Percentiles rank a stretch among this genome's conserved stretches.
phyloP scores from a whole-genome alignment of 2,329 filamentous ascomycete species.

The Fusarium newnesense region DNA sequence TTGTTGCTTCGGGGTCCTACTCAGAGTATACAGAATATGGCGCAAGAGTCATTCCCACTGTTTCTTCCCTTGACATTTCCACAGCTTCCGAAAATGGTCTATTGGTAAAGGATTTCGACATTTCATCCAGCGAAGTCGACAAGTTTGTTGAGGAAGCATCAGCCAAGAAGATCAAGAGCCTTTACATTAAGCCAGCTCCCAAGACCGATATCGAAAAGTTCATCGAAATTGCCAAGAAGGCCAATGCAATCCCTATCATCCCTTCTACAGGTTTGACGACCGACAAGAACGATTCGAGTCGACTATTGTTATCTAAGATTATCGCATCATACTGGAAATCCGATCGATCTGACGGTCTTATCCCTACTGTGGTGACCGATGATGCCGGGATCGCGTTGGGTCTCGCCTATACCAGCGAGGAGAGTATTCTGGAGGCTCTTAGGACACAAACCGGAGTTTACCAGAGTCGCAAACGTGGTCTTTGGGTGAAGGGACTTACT shows the following conservation, averaged over 20 bases:
- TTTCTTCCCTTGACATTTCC: slow-evolving; percentile 58
- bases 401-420: slow-evolving; percentile 91
- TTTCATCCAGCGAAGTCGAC: slow-evolving; percentile 52
- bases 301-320: slow-evolving; percentile 71
- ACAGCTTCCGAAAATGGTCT: slow-evolving; percentile 61
- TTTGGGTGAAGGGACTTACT: slow-evolving; percentile 97
- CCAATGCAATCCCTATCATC: slow-evolving; percentile 76
- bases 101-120: slow-evolving; percentile 64
- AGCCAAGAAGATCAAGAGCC: slow-evolving; percentile 56
- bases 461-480: slow-evolving; percentile 91
- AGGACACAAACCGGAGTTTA: slow-evolving; percentile 85
- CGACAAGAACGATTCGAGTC: slow-evolving; percentile 68
- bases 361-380: slow-evolving; percentile 91
- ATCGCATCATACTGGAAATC: slow-evolving; percentile 80
- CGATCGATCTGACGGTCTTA: slow-evolving; percentile 84
- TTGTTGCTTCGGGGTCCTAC: slow-evolving; percentile 79
- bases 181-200: slow-evolving; percentile 63
- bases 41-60: slow-evolving; percentile 64
- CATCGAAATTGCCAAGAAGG: slow-evolving; percentile 59
- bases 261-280: slow-evolving; percentile 76
- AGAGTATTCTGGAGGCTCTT: slow-evolving; percentile 88
- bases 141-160: slow-evolving; percentile 59
- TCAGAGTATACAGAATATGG: slow-evolving; percentile 66
- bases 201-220: slow-evolving; percentile 58
- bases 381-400: slow-evolving; percentile 86